Conservation (phyloP, 257 asterid species). For the Solanum habrochaites region DNA sequence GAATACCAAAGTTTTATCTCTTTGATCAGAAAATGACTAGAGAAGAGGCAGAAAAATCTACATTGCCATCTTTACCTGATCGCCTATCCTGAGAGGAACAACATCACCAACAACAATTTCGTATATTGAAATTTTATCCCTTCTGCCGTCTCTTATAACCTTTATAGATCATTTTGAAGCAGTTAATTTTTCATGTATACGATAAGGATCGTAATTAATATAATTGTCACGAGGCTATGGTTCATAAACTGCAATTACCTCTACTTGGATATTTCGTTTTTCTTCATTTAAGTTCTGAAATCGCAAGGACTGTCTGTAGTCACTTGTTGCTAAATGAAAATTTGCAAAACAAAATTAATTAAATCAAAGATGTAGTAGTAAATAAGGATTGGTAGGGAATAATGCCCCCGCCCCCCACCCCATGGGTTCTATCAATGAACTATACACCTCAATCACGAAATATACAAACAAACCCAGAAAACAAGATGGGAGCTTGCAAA, state of each 20-base stretch:
- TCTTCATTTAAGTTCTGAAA: slow-evolving; percentile 86
- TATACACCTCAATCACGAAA: background rate
- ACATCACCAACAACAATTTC: slow-evolving; percentile 91
- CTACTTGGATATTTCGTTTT: slow-evolving; percentile 78
- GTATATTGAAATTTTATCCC: slow-evolving; percentile 78
- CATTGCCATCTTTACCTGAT: slow-evolving; percentile 48
- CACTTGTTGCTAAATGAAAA: slow-evolving; percentile 64
- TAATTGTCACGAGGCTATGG: background rate
- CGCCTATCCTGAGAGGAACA: slow-evolving; percentile 88
- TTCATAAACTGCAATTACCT: slow-evolving; percentile 36
- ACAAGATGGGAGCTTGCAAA: background rate
- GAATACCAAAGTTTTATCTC: slow-evolving; percentile 3
- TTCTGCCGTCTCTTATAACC: slow-evolving; percentile 86
- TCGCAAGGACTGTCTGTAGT: slow-evolving; percentile 90
- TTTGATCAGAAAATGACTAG: background rate
- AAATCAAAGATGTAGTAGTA: background rate
- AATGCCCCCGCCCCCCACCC: background rate
- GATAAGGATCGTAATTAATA: background rate
- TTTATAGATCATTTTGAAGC: slow-evolving; percentile 9
- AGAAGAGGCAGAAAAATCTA: background rate
- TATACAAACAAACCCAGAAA: background rate
- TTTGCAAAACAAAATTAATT: background rate
- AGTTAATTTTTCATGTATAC: background rate
- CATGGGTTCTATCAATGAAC: background rate
- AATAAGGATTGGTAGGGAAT: background rate